These are phyloP conservation scores for Paraphysoderma sedebokerense DNA, from an alignment of 371 early-diverging fungal species.

Conservation along the genomic window DNA sequence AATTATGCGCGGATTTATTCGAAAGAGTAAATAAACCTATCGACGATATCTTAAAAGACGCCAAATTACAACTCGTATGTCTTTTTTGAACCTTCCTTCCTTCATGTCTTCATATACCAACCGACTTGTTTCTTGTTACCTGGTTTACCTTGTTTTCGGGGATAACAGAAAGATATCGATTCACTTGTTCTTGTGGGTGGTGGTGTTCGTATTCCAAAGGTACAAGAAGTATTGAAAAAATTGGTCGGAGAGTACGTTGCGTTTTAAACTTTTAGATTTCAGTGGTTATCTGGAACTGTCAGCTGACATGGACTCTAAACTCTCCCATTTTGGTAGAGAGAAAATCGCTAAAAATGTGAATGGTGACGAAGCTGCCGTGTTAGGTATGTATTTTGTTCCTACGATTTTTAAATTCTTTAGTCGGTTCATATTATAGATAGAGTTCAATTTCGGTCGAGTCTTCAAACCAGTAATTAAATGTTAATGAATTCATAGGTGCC, in stretches of 20 bases:
- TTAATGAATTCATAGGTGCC: constrained; percentile 34
- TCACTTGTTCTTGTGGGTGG: constrained; percentile 92
- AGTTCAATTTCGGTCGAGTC: not conserved
- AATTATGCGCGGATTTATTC: constrained; percentile 39
- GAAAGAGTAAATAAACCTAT: constrained; percentile 56
- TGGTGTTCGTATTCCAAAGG: constrained; percentile 68
- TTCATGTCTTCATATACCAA: not conserved
- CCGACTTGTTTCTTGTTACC: not conserved
- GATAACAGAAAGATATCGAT: constrained; percentile 32
- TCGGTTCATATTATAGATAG: not conserved
- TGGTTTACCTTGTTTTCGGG: not conserved
- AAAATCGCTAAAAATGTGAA: constrained; percentile 87
- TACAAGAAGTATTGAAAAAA: constrained; percentile 48
- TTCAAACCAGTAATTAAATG: not conserved
- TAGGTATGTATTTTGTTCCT: no score
- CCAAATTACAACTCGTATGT: constrained; percentile 46
- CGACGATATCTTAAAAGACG: constrained; percentile 39
- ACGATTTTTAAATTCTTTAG: no score
- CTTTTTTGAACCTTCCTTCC: not conserved
- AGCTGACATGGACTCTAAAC: not conserved
- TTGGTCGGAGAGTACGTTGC: constrained; percentile 52
- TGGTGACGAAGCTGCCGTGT: constrained; percentile 89
- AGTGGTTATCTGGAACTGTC: not conserved
- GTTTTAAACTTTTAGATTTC: not conserved
- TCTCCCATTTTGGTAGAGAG: constrained; percentile 16